Percentiles rank a stretch among this genome's conserved stretches.
These are phyloP conservation scores for Curvularia sp. DNA, from an alignment of 2,329 filamentous ascomycete genomes.

Conservation along the genomic window DNA sequence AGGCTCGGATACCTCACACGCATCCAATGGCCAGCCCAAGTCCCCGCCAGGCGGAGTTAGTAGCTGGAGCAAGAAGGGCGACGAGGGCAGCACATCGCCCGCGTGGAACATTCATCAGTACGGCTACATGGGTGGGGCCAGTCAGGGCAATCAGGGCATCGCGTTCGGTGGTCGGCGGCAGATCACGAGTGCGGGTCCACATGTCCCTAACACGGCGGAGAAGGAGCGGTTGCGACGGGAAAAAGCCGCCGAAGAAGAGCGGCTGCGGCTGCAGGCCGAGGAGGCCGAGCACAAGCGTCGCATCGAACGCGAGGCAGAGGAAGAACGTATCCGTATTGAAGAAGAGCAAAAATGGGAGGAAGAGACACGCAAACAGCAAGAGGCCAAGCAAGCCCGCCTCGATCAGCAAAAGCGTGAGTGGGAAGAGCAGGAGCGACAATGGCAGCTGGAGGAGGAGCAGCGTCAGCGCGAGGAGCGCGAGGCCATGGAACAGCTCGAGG, in stretches of 20 bases:
- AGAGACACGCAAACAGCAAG: constrained; percentile 66
- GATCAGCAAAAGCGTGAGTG: constrained; percentile 75
- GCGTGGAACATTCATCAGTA: constrained; percentile 99
- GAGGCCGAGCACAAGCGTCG: constrained; percentile 60
- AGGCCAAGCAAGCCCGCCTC: constrained; percentile 65
- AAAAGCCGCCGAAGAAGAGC: constrained; percentile 63
- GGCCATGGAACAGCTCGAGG: constrained; percentile 69
- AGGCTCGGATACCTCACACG: constrained; percentile 65
- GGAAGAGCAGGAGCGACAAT: constrained; percentile 78
- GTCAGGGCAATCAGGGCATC: constrained; percentile 93
- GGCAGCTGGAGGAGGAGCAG: constrained; percentile 78
- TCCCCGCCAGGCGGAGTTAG: constrained; percentile 68
- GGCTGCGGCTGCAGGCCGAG: constrained; percentile 58
- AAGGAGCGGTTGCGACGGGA: constrained; percentile 75
- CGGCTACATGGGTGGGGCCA: constrained; percentile 94
- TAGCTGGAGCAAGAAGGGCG: constrained; percentile 87
- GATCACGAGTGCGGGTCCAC: constrained; percentile 82
- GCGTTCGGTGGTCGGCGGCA: constrained; percentile 90
- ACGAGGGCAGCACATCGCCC: constrained; percentile 81
- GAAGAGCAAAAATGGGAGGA: constrained; percentile 74
- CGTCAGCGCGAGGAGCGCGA: constrained; percentile 76
- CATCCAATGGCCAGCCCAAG: constrained; percentile 57
- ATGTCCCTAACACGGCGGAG: constrained; percentile 81
- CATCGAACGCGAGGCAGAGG: constrained; percentile 64
- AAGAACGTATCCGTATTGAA: constrained; percentile 66